Percentiles rank a stretch among this genome's conserved stretches.
phyloP scores from a whole-genome alignment of 2,329 filamentous ascomycete species.

The Anthostomella pinea region DNA sequence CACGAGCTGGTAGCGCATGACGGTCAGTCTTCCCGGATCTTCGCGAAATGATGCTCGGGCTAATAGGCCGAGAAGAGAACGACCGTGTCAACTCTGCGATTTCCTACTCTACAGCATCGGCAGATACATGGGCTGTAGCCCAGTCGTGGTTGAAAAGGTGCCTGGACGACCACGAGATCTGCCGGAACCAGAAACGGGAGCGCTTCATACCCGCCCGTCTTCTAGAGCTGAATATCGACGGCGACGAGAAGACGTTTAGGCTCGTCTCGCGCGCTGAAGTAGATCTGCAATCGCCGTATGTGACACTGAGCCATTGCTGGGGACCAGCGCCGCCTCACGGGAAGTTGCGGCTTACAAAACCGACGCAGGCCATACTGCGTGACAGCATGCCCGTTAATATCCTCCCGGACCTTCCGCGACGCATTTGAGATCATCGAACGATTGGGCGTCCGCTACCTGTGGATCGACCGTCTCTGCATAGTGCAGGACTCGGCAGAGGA shows the following conservation, averaged over 20 bases:
- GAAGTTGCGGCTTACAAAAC: constrained; percentile 9
- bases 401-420: constrained; percentile 16
- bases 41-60: neutral
- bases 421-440: constrained; percentile 15
- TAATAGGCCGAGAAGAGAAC: constrained; percentile 10
- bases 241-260: constrained; percentile 7
- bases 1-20: constrained; percentile 11
- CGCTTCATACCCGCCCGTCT: constrained; percentile 16
- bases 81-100: constrained; percentile 11
- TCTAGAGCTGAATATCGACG: constrained; percentile 7
- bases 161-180: constrained; percentile 6
- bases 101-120: constrained; percentile 10
- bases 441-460: constrained; percentile 19
- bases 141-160: constrained; percentile 16
- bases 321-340: constrained; percentile 6
- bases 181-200: neutral
- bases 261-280: constrained; percentile 10
- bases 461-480: constrained; percentile 23
- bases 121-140: constrained; percentile 11
- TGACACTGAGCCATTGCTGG: constrained; percentile 20
- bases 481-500: constrained; percentile 5
- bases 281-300: constrained; percentile 9
- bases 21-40: constrained; percentile 4
- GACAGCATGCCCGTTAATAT: constrained; percentile 4
- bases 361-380: neutral